phyloP scores from a whole-genome alignment of 306 rosid genomes.

The Pyrus pyrifolia region DNA sequence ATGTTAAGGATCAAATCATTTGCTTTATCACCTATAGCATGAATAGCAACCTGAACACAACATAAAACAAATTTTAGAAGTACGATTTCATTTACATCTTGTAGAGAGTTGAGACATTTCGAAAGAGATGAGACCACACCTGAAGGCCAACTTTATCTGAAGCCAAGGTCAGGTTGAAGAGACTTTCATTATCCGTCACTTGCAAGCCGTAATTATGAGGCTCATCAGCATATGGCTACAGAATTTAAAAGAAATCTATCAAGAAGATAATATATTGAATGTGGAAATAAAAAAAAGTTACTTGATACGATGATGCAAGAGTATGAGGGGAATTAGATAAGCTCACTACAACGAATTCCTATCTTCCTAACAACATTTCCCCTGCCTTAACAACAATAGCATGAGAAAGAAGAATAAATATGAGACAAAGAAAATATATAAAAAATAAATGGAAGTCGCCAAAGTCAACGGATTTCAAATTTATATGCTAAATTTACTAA shows the following conservation, averaged over 20 bases:
- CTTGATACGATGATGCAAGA: background rate
- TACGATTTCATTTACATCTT: background rate
- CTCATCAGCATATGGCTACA: slow-evolving; percentile 65
- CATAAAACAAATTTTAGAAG: slow-evolving; percentile 14
- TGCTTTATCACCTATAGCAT: slow-evolving; percentile 84
- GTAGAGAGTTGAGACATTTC: slow-evolving; percentile 1
- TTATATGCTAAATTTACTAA: background rate
- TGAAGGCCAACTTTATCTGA: slow-evolving; percentile 72
- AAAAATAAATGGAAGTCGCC: background rate
- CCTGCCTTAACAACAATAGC: background rate
- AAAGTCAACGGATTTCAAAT: background rate
- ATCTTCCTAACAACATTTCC: background rate
- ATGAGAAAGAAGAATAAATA: background rate
- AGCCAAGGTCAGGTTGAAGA: slow-evolving; percentile 59
- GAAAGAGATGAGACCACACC: slow-evolving; percentile 31
- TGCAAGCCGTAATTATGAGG: slow-evolving; percentile 63
- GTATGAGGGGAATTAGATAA: background rate
- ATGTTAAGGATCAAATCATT: slow-evolving; percentile 70
- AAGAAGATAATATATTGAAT: background rate
- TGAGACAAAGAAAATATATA: background rate
- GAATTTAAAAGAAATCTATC: slow-evolving; percentile 15
- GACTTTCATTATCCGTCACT: slow-evolving; percentile 47
- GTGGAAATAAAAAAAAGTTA: background rate
- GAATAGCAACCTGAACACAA: slow-evolving; percentile 72
- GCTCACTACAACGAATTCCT: background rate